Evolutionary conservation across 2,329 filamentous ascomycete genomes (phyloP).

Genomic region (Mycosphaerella arachidis): DNA sequence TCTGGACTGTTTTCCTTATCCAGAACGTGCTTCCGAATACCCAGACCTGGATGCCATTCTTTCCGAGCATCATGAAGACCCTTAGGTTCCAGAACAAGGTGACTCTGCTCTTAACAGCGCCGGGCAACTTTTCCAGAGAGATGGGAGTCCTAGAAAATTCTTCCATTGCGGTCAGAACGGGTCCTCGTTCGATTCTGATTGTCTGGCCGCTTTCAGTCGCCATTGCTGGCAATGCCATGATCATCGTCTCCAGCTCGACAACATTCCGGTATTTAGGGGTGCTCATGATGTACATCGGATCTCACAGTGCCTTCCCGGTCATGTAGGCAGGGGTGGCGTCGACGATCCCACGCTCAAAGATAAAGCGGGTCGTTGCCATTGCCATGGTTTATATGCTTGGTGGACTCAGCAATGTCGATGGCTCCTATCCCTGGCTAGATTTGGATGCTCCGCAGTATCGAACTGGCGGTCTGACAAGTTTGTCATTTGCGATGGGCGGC

Average conservation of each 20-base stretch:
- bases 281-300: constrained; percentile 7
- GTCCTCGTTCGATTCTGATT: not conserved
- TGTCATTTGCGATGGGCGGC: constrained; percentile 2
- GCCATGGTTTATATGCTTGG: constrained; percentile 7
- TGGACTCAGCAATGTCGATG: constrained; percentile 2
- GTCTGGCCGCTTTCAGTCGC: constrained; percentile 1
- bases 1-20: not conserved
- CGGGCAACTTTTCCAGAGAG: constrained; percentile 4
- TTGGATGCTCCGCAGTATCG: constrained; percentile 3
- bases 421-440: constrained; percentile 4
- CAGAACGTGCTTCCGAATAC: constrained; percentile 3
- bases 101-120: constrained; percentile 2
- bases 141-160: constrained; percentile 1
- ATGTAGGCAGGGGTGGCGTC: constrained; percentile 4
- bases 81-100: constrained; percentile 1
- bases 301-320: not conserved
- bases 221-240: constrained; percentile 6
- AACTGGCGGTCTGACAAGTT: not conserved
- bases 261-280: not conserved
- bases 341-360: not conserved
- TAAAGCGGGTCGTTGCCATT: constrained; percentile 2
- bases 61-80: constrained; percentile 3
- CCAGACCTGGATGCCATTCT: constrained; percentile 7
- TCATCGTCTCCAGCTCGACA: not conserved
- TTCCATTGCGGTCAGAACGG: not conserved